Base-by-base conservation (phyloP, 257 asterid species). In the Petrea volubilis region DNA sequence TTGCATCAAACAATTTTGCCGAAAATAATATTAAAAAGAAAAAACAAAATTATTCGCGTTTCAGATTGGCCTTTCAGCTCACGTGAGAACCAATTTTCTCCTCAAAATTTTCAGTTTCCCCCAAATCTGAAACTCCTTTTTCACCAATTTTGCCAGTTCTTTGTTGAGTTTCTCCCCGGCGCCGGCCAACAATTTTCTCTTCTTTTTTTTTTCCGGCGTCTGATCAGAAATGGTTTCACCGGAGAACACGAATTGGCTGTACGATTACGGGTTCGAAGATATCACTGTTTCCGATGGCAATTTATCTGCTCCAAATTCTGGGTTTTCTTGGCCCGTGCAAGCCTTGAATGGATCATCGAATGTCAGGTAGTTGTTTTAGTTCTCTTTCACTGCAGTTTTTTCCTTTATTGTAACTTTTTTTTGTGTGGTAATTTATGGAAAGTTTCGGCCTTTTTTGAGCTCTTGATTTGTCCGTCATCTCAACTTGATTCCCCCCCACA, bases 201-300 rank as follows among this genome's bases (percentile, higher is more conserved):
- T 36, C 58, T 63, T 18, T 76, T 15, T 36, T 62, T 63, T 18
- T 76, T 15, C 64, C 60, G 66, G 75, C 41, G 52, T 31, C 58
- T 76, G 78, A 49, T 80, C 71, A 73, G 72, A 66, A 72, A 89
- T 89, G 96, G 93, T 85, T 79, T 86, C 84, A 0, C 91, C 86
- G 81, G 96, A 89, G 60, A 79, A 47, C 71, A 85, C 93, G 36
- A 85, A 89, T 65, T 89, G 96, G 96, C 84, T 89, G 40, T 87
- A 78, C 66, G 96, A 89, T 73, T 87, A 87, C 43, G 92, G 85
- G 50, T 74, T 84, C 21, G 95, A 79, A 66, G 96, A 84, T 51
- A 82, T 78, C 3, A 31, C 82, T 1, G 84, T 59, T 15, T 82
- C 90, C 21, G 82, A 76, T 61, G 80, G 72, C 70, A 80, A 73